Conservation (phyloP, 768 basidiomycete species). For the Hericium alpestre region DNA sequence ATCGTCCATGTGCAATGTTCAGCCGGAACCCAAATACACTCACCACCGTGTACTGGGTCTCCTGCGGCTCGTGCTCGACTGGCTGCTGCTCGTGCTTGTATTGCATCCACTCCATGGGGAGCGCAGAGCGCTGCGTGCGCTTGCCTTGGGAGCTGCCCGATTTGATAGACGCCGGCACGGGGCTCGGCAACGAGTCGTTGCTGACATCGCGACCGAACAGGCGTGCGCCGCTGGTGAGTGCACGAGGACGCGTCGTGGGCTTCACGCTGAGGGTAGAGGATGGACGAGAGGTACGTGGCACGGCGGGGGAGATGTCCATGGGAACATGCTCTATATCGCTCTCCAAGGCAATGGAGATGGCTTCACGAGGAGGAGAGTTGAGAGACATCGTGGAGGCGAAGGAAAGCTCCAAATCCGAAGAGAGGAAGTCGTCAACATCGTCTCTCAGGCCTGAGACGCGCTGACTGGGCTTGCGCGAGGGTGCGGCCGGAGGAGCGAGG, state of each 20-base stretch:
- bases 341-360: constrained; percentile 36
- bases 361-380: constrained; percentile 52
- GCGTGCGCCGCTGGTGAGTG: constrained; percentile 50
- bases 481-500: constrained; percentile 30
- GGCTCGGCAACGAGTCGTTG: constrained; percentile 29
- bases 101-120: constrained; percentile 54
- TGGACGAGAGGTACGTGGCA: constrained; percentile 19
- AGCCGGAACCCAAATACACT: constrained; percentile 3
- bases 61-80: constrained; percentile 1
- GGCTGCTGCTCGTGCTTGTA: constrained; percentile 17
- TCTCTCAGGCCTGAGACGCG: constrained; percentile 29
- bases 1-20: background rate
- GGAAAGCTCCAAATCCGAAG: constrained; percentile 72
- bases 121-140: constrained; percentile 47
- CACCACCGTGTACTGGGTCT: background rate
- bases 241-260: constrained; percentile 42
- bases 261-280: constrained; percentile 21
- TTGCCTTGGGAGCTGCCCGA: constrained; percentile 36
- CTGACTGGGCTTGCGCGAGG: constrained; percentile 40
- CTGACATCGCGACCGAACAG: constrained; percentile 69
- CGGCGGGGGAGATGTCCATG: constrained; percentile 79
- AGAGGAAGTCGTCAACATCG: constrained; percentile 56
- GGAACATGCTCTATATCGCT: constrained; percentile 36
- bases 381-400: constrained; percentile 79
- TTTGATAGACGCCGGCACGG: constrained; percentile 23